phyloP scores from a whole-genome alignment of 2,329 filamentous ascomycete genomes.

The Bipolaris oryzae region DNA sequence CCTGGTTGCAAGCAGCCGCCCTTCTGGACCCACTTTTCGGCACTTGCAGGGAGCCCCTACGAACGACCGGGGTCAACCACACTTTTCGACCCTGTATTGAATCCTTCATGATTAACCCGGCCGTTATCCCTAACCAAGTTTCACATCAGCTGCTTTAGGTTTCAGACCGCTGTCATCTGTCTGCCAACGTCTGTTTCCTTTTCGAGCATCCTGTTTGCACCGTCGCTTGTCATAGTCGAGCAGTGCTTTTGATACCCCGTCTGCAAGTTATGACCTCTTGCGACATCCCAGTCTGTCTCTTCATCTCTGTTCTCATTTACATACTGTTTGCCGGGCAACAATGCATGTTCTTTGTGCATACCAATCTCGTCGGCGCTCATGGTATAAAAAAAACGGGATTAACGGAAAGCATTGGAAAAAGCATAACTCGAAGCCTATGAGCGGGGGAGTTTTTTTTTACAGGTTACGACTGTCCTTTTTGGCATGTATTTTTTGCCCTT shows the following conservation, averaged over 20 bases:
- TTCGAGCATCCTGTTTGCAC: conserved; percentile 2
- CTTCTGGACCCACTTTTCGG: conserved; percentile 39
- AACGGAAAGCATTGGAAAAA: conserved; percentile 11
- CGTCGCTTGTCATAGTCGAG: conserved; percentile 1
- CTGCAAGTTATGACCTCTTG: conserved; percentile 27
- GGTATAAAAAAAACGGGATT: conserved; percentile 1
- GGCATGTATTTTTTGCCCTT: conserved; percentile 6
- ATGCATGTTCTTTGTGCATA: conserved; percentile 1
- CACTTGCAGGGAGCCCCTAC: conserved; percentile 43
- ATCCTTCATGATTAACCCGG: conserved; percentile 28
- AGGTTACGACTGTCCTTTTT: conserved; percentile 9
- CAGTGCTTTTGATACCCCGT: conserved; percentile 24
- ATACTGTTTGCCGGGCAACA: conserved; percentile 4
- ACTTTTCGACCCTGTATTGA: conserved; percentile 33
- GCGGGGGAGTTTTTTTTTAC: background rate
- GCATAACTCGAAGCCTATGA: conserved; percentile 8
- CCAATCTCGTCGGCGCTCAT: conserved; percentile 3
- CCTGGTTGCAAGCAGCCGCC: conserved; percentile 38
- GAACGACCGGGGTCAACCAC: conserved; percentile 39
- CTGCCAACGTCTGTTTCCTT: conserved; percentile 12
- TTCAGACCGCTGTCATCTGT: conserved; percentile 26
- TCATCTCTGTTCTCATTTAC: conserved; percentile 8
- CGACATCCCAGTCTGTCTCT: conserved; percentile 10
- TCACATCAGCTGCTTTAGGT: conserved; percentile 31
- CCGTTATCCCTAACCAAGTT: conserved; percentile 27